Percentiles rank a stretch among this genome's conserved stretches.
Conservation (phyloP, 2,329 filamentous ascomycete species). For the Beauveria caledonica region DNA sequence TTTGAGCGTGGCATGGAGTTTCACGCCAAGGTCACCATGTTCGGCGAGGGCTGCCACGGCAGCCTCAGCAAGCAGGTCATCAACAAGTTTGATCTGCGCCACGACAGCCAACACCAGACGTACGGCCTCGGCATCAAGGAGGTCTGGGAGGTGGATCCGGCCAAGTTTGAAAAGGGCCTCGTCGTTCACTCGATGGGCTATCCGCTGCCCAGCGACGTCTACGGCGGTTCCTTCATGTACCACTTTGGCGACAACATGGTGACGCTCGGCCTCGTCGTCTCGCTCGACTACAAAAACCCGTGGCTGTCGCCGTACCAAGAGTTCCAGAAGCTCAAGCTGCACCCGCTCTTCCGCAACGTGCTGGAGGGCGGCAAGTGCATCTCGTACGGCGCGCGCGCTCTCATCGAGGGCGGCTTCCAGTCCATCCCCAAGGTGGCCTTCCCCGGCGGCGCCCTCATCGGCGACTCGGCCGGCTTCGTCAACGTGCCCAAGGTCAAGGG, state of each 20-base stretch:
- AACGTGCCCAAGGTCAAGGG: conserved; percentile 99
- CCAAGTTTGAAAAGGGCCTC: conserved; percentile 82
- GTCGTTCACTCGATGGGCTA: conserved; percentile 90
- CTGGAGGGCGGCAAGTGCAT: conserved; percentile 97
- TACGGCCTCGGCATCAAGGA: conserved; percentile 94
- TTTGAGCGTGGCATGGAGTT: conserved; percentile 99
- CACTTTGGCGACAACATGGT: conserved; percentile 98
- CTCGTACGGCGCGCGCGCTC: conserved; percentile 84
- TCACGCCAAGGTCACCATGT: conserved; percentile 81
- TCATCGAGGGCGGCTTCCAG: conserved; percentile 94
- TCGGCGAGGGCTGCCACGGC: conserved; percentile 92
- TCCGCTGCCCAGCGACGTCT: conserved; percentile 78
- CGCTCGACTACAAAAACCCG: conserved; percentile 91
- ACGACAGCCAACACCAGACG: conserved; percentile 87
- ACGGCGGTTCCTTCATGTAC: conserved; percentile 98
- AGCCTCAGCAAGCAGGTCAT: conserved; percentile 91
- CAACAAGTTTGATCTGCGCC: conserved; percentile 84
- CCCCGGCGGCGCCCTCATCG: conserved; percentile 89
- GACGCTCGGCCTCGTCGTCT: conserved; percentile 81
- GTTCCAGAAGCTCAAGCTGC: conserved; percentile 97
- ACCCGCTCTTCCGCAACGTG: conserved; percentile 78
- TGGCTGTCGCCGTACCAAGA: conserved; percentile 94
- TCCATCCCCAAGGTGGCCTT: conserved; percentile 96
- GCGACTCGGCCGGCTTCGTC: conserved; percentile 91
- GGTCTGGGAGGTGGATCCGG: conserved; percentile 91